Evolutionary conservation across 768 basidiomycete species (phyloP).

Genomic region (Phaffia tasmanica): DNA sequence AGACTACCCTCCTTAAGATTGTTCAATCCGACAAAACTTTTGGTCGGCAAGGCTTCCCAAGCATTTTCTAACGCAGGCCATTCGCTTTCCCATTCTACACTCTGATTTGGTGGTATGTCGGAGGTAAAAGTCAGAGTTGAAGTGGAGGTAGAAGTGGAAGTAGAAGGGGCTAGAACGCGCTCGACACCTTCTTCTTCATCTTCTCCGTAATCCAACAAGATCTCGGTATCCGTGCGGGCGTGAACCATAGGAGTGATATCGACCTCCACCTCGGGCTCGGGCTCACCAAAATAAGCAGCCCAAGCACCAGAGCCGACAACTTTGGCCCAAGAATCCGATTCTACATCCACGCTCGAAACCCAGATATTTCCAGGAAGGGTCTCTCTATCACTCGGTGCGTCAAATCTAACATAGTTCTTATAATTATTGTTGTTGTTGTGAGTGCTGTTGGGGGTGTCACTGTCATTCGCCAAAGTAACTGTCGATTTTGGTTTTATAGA

Average conservation of each 20-base stretch:
- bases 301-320: not conserved
- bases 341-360: not conserved
- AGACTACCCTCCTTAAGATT: not conserved
- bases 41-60: not conserved
- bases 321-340: conserved; percentile 16
- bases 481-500: no score
- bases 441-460: no score
- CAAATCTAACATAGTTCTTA: no score
- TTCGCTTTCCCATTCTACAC: no score
- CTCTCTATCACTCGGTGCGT: no score
- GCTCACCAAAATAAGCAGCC: conserved; percentile 3
- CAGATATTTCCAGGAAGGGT: no score
- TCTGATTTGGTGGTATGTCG: conserved; percentile 1
- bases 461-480: no score
- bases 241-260: no score
- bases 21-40: not conserved
- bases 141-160: not conserved
- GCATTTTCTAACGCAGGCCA: no score
- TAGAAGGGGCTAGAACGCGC: not conserved
- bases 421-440: no score
- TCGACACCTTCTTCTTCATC: not conserved
- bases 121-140: conserved; percentile 10
- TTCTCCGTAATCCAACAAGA: not conserved
- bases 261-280: no score
- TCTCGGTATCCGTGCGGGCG: no score